A percentile compares a stretch with the other conserved stretches of the same genome.
Conservation (phyloP, 768 basidiomycete genomes). For the Porpolomopsis calyptriformis region DNA sequence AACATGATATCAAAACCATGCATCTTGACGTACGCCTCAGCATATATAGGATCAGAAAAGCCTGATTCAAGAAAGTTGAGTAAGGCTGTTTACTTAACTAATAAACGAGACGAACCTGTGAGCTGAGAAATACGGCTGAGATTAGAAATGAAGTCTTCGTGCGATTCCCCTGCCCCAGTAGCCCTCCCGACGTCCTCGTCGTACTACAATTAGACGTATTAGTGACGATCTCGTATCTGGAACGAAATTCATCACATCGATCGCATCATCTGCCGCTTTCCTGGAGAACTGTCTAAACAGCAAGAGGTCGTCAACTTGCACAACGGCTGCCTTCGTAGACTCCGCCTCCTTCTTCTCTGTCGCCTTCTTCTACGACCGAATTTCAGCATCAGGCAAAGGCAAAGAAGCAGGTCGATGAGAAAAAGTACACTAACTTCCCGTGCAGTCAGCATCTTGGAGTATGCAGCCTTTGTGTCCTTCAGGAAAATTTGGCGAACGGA, state of each 20-base stretch:
- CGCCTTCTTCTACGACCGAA: conserved; percentile 59
- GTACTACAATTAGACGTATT: conserved; percentile 40
- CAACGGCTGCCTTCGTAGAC: conserved; percentile 46
- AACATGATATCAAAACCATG: conserved; percentile 95
- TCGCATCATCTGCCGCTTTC: conserved; percentile 71
- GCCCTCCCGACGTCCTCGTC: conserved; percentile 83
- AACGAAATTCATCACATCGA: conserved; percentile 41
- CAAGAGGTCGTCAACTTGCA: conserved; percentile 91
- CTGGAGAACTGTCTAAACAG: conserved; percentile 93
- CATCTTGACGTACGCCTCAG: conserved; percentile 95
- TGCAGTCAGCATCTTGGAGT: conserved; percentile 88
- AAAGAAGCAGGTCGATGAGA: neutral
- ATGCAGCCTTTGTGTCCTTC: conserved; percentile 83
- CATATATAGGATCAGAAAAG: conserved; percentile 97
- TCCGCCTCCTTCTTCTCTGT: conserved; percentile 86
- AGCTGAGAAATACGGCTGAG: conserved; percentile 88
- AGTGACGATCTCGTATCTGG: neutral
- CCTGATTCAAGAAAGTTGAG: conserved; percentile 32
- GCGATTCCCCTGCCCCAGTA: conserved; percentile 72
- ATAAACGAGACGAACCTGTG: conserved; percentile 56
- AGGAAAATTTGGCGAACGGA: conserved; percentile 65
- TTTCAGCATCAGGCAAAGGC: neutral
- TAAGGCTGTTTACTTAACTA: neutral
- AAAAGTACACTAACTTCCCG: conserved; percentile 57
- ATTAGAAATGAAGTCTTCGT: conserved; percentile 92